phyloP scores from a whole-genome alignment of 108 stramenopile genomes.

The Thalassiosira profunda region DNA sequence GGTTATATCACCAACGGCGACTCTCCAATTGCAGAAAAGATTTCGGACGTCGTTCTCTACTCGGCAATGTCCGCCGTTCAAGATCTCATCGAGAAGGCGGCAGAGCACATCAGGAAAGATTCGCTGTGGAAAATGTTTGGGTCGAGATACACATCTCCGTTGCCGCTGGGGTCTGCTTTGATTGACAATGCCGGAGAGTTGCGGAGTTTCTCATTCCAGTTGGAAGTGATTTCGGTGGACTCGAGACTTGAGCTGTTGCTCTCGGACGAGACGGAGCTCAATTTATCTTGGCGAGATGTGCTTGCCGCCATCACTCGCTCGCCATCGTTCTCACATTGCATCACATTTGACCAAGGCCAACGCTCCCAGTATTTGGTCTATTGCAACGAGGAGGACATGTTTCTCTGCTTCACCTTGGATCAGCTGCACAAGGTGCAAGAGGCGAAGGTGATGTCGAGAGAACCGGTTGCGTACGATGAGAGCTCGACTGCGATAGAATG shows the following conservation, averaged over 20 bases:
- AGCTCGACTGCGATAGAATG: too few species aligned
- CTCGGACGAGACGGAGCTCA: slow-evolving; percentile 19
- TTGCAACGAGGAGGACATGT: slow-evolving; percentile 11
- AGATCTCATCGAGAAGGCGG: slow-evolving; percentile 6
- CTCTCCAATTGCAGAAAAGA: slow-evolving; percentile 31
- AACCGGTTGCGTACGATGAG: too few species aligned
- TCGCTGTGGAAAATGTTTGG: slow-evolving; percentile 36
- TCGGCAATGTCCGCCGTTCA: slow-evolving; percentile 36
- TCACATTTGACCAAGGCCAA: not conserved
- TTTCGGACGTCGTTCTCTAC: slow-evolving; percentile 25
- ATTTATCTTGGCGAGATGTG: slow-evolving; percentile 28
- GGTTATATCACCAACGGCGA: slow-evolving; percentile 31
- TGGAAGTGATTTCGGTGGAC: slow-evolving; percentile 27
- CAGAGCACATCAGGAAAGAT: slow-evolving; percentile 20
- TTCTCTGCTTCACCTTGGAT: too few species aligned
- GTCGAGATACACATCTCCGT: not conserved
- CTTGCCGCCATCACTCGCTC: slow-evolving; percentile 13
- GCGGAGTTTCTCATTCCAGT: slow-evolving; percentile 9
- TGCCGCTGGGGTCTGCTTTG: not conserved
- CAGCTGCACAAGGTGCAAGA: too few species aligned
- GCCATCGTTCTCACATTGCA: slow-evolving; percentile 34
- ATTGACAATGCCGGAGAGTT: slow-evolving; percentile 31
- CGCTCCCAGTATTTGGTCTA: slow-evolving; percentile 1
- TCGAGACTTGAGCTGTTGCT: slow-evolving; percentile 17
- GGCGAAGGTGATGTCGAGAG: too few species aligned